A percentile compares a stretch with the other conserved stretches of the same genome.
These are phyloP conservation scores for Lentinula detonsa DNA, from an alignment of 768 basidiomycete genomes.

Conservation along the genomic window DNA sequence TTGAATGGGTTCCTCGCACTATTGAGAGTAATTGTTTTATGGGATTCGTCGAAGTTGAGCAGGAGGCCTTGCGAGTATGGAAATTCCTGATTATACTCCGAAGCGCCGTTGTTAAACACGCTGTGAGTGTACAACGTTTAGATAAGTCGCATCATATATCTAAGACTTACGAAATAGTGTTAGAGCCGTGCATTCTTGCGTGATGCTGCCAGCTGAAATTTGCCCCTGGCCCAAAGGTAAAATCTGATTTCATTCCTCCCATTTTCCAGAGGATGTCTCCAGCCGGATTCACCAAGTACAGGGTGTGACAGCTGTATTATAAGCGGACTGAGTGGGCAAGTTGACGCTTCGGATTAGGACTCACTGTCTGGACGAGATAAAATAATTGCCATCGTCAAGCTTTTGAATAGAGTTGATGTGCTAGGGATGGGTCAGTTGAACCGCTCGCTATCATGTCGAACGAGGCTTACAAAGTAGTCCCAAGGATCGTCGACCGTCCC, in stretches of 20 bases:
- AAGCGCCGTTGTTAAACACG: conserved; percentile 2
- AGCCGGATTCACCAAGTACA: conserved; percentile 10
- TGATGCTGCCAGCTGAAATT: conserved; percentile 15
- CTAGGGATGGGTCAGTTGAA: background rate
- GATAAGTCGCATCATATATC: background rate
- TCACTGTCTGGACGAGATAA: conserved; percentile 8
- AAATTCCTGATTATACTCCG: background rate
- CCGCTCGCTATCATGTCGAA: background rate
- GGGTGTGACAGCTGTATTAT: conserved; percentile 9
- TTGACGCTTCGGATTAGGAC: background rate
- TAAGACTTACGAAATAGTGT: background rate
- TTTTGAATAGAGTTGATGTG: conserved; percentile 9
- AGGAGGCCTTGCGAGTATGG: background rate
- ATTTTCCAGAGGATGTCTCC: conserved; percentile 15
- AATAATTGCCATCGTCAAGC: conserved; percentile 11
- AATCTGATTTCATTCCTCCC: conserved; percentile 12
- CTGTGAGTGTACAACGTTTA: background rate
- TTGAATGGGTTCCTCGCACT: background rate
- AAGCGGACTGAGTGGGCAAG: background rate
- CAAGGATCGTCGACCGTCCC: conserved; percentile 1
- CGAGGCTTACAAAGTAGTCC: conserved; percentile 4
- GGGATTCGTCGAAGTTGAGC: background rate
- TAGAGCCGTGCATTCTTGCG: conserved; percentile 3
- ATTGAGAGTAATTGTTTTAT: background rate
- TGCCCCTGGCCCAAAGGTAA: conserved; percentile 9